phyloP scores from a whole-genome alignment of 441 rosid species.

The Gossypium trilobum region DNA sequence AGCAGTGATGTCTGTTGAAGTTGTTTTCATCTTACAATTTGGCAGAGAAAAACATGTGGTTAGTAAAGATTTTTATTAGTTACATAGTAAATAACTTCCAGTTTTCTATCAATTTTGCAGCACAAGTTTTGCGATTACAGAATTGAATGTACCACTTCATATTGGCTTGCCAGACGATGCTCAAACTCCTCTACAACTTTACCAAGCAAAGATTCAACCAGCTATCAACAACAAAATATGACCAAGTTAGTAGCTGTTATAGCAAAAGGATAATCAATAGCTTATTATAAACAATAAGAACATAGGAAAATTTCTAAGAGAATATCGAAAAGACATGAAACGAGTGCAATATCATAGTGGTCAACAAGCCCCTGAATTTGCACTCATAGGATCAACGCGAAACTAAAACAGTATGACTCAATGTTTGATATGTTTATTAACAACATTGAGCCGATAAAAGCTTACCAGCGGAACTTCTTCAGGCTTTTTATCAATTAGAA shows the following conservation, averaged over 20 bases:
- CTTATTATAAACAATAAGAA: neutral
- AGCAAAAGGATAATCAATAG: neutral
- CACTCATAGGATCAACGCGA: neutral
- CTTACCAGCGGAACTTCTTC: conserved; percentile 76
- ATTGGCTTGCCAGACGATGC: conserved; percentile 57
- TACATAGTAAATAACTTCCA: neutral
- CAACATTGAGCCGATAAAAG: neutral
- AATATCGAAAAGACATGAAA: neutral
- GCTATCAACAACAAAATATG: conserved; percentile 32
- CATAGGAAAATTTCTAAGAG: neutral
- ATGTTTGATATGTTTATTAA: neutral
- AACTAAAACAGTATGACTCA: neutral
- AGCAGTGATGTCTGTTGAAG: conserved; percentile 36
- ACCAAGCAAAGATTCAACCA: conserved; percentile 79
- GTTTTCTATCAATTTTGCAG: neutral
- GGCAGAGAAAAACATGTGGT: conserved; percentile 5
- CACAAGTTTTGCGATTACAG: neutral
- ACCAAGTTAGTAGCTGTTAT: conserved; percentile 15
- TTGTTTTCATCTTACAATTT: conserved; percentile 34
- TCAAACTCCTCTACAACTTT: conserved; percentile 82
- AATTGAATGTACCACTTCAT: conserved; percentile 43
- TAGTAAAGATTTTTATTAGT: conserved; percentile 3
- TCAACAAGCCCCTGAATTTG: neutral
- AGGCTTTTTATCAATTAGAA: conserved; percentile 69
- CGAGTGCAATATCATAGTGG: neutral